Conservation (phyloP, 495 filamentous ascomycete genomes). For the Penicillium fimorum region DNA sequence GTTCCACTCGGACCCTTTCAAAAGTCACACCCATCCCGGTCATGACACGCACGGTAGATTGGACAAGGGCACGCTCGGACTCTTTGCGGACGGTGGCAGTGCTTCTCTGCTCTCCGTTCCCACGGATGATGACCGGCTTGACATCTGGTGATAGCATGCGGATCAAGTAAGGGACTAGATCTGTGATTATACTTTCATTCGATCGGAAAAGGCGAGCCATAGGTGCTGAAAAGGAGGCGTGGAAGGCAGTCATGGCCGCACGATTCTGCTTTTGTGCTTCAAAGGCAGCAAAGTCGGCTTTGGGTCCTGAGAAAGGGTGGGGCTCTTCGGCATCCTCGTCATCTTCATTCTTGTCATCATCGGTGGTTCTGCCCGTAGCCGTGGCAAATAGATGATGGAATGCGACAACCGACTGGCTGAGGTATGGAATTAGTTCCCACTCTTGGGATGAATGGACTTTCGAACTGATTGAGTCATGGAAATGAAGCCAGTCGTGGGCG, state of each 20-base stretch:
- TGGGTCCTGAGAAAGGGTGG: constrained; percentile 74
- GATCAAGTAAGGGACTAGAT: constrained; percentile 79
- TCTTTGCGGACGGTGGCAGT: constrained; percentile 85
- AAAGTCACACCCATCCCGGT: constrained; percentile 74
- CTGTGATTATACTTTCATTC: constrained; percentile 67
- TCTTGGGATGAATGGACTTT: constrained; percentile 74
- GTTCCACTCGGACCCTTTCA: constrained; percentile 77
- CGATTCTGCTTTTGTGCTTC: constrained; percentile 73
- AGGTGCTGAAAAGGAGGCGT: constrained; percentile 54
- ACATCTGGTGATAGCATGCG: constrained; percentile 84
- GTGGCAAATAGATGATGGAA: constrained; percentile 89
- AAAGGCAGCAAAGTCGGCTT: constrained; percentile 73
- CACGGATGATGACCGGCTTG: constrained; percentile 86
- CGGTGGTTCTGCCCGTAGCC: constrained; percentile 37
- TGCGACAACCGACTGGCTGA: constrained; percentile 78
- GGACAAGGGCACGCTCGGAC: constrained; percentile 75
- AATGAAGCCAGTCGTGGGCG: constrained; percentile 93
- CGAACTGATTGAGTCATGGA: constrained; percentile 79
- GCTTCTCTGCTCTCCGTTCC: constrained; percentile 60
- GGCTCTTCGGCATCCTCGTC: constrained; percentile 54
- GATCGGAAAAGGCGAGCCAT: constrained; percentile 75
- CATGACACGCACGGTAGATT: constrained; percentile 76
- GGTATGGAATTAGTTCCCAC: constrained; percentile 84
- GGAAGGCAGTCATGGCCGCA: constrained; percentile 52
- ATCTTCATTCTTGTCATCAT: constrained; percentile 34